These are phyloP conservation scores for Botrytis medusae DNA, from an alignment of 2,329 filamentous ascomycete genomes.

Conservation along the genomic window DNA sequence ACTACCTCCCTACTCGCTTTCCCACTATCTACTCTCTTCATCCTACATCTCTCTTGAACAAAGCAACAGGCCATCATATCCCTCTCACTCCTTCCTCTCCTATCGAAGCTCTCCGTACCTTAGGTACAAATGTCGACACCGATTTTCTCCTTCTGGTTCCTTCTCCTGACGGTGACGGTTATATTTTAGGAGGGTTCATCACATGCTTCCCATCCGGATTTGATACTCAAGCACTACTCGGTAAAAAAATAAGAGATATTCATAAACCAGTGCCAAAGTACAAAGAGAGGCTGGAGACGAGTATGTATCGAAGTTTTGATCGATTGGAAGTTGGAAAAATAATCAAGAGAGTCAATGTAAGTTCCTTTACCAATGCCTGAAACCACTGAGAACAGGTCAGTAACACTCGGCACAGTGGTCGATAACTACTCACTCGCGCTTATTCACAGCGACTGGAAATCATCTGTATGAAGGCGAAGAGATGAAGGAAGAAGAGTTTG, in stretches of 20 bases:
- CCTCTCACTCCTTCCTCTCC: slow-evolving; percentile 42
- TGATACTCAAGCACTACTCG: slow-evolving; percentile 54
- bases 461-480: slow-evolving; percentile 45
- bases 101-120: slow-evolving; percentile 45
- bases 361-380: slow-evolving; percentile 8
- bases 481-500: slow-evolving; percentile 42
- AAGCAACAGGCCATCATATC: slow-evolving; percentile 45
- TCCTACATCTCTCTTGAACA: slow-evolving; percentile 45
- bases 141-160: slow-evolving; percentile 61
- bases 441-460: slow-evolving; percentile 44
- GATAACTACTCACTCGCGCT: slow-evolving; percentile 43
- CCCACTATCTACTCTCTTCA: slow-evolving; percentile 51
- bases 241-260: slow-evolving; percentile 52
- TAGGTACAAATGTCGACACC: slow-evolving; percentile 56
- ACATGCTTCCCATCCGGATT: slow-evolving; percentile 60
- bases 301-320: slow-evolving; percentile 63
- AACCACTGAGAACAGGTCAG: not conserved
- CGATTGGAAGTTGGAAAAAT: slow-evolving; percentile 52
- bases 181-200: slow-evolving; percentile 56
- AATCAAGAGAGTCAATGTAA: slow-evolving; percentile 54
- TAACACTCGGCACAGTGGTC: slow-evolving; percentile 42
- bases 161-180: slow-evolving; percentile 41
- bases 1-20: slow-evolving; percentile 57
- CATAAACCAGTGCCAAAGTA: slow-evolving; percentile 61
- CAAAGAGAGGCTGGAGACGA: slow-evolving; percentile 52